Evolutionary conservation across 768 basidiomycete species (phyloP), one percentile per base, ranked within the genome.

Genomic region (Hortiboletus flavorubellus): DNA sequence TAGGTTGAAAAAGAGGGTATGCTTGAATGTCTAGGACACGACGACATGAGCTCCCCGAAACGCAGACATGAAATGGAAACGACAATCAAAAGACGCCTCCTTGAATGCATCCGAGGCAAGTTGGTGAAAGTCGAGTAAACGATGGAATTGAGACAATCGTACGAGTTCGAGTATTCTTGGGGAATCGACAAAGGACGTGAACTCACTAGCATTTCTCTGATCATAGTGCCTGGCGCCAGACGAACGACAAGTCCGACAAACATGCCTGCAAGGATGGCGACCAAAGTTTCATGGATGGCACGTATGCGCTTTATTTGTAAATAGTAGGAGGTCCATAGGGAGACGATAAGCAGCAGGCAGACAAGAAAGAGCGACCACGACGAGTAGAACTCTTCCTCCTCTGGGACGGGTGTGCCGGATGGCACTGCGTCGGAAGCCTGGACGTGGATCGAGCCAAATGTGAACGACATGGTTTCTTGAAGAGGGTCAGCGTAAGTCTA

Each of bases 1-100:
- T 21, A 98, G 80, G 72, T 99, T 98, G 79, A 98, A 97, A 78
- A 99, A 96, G 47, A 98, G 78, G 3, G 96, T 98, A 67, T 96
- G 93, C 70, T 91, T 92, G 80, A 96, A 96, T 9, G 91, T 94
- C 94, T 96, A 64, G 3, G 51, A 37, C 37, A 16, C 43, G 57
- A 58, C 10, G 59, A 54, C n/a, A 47, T 49, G 18, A 68, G 63
- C 42, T 8, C 40, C 26, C 33, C 8, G 38, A 30, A 30, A 33
- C 10, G 21, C 30, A 23, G 6, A 16, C 30, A 15, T 35, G 59
- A 16, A 6, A 43, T 8, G 21, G 10, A 15, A n/a, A 21, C 12
- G 30, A 33, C 29, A 26, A 40, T 53, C 29, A 37, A 43, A 26
- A 26, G 2, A 26, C 26, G 26, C 26, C 26, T 26, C 26, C 26